Evolutionary conservation across 1,139 yeast species (phyloP).

Genomic region (Candida neerlandica): DNA sequence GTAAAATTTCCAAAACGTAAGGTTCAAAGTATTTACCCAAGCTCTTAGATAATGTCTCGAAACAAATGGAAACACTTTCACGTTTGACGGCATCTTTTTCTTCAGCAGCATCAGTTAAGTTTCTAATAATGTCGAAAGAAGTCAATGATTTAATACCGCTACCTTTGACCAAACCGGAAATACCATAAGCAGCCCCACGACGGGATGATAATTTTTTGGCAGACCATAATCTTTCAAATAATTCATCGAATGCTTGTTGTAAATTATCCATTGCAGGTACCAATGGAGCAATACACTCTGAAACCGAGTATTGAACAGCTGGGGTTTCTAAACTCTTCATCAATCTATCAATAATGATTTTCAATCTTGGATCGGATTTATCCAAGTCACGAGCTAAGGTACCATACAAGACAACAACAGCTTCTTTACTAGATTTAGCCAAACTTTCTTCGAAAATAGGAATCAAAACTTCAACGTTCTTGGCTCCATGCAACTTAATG

Average conservation of each 20-base stretch:
- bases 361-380: constrained; percentile 62
- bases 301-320: constrained; percentile 82
- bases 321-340: constrained; percentile 81
- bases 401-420: constrained; percentile 85
- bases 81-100: constrained; percentile 77
- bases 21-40: constrained; percentile 87
- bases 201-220: constrained; percentile 57
- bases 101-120: constrained; percentile 82
- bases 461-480: constrained; percentile 67
- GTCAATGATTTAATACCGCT: constrained; percentile 78
- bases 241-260: constrained; percentile 53
- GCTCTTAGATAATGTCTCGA: constrained; percentile 79
- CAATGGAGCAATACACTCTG: constrained; percentile 83
- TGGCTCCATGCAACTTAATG: constrained; percentile 64
- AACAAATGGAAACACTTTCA: constrained; percentile 86
- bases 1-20: constrained; percentile 85
- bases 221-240: constrained; percentile 62
- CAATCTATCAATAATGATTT: constrained; percentile 66
- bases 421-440: constrained; percentile 63
- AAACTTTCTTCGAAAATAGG: constrained; percentile 74
- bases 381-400: constrained; percentile 81
- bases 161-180: constrained; percentile 92
- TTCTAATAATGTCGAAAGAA: constrained; percentile 74
- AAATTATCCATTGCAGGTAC: constrained; percentile 59
- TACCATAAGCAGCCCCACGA: constrained; percentile 95